Conservation (phyloP, 179 eudicot genomes). For the Corrigiola litoralis region DNA sequence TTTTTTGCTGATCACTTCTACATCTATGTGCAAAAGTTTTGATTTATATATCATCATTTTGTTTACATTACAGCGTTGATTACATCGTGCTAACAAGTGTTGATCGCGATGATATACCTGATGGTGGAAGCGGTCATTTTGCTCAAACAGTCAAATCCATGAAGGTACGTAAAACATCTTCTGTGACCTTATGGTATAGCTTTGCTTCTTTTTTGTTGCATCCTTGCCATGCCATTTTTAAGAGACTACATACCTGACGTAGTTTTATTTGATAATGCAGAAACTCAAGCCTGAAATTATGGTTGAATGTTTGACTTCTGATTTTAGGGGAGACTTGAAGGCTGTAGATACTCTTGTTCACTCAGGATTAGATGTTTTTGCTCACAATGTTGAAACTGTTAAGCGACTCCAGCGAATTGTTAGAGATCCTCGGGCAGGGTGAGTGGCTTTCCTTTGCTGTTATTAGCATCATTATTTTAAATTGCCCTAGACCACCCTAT, state of each 20-base stretch:
- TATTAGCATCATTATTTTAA: neutral
- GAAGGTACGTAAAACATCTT: constrained; percentile 48
- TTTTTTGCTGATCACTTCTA: neutral
- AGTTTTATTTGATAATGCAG: constrained; percentile 39
- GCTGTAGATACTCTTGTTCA: constrained; percentile 77
- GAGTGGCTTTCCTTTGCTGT: constrained; percentile 17
- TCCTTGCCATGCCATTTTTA: neutral
- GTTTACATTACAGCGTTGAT: constrained; percentile 63
- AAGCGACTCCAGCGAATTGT: constrained; percentile 91
- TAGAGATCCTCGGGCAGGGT: constrained; percentile 98
- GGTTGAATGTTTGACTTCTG: constrained; percentile 96
- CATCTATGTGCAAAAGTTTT: neutral
- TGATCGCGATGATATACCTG: constrained; percentile 95
- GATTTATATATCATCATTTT: neutral
- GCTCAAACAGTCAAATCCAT: constrained; percentile 79
- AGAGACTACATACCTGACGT: constrained; percentile 13
- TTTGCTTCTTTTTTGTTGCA: neutral
- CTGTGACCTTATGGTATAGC: neutral
- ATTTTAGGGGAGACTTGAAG: constrained; percentile 80
- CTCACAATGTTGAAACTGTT: constrained; percentile 92
- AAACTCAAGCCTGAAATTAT: constrained; percentile 77
- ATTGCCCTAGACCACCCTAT: too few relatives aligned
- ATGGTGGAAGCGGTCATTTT: constrained; percentile 98
- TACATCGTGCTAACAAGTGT: constrained; percentile 95
- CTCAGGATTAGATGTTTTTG: constrained; percentile 98